Percentiles rank a stretch among this genome's conserved stretches.
Evolutionary conservation across 306 rosid genomes (phyloP).

Genomic region (Trifolium repens): DNA sequence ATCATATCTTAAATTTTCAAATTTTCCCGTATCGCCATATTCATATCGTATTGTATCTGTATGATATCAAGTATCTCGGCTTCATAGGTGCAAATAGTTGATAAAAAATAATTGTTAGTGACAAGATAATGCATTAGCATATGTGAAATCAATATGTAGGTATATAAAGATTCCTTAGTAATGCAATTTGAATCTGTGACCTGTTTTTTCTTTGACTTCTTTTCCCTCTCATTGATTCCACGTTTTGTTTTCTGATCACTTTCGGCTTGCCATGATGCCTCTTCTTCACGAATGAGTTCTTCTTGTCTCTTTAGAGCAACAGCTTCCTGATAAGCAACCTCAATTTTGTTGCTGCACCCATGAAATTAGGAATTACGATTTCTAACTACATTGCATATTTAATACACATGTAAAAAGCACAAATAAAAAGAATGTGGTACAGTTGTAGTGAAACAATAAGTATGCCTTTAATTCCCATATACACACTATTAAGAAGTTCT

Average conservation of each 20-base stretch:
- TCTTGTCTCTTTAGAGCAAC: conserved; percentile 98
- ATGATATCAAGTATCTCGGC: too few relatives aligned
- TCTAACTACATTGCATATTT: conserved; percentile 9
- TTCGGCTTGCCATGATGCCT: conserved; percentile 96
- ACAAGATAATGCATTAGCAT: conserved; percentile 30
- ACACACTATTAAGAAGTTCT: neutral
- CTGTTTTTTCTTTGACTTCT: conserved; percentile 93
- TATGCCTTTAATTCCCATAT: neutral
- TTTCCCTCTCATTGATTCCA: conserved; percentile 78
- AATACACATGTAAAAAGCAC: conserved; percentile 11
- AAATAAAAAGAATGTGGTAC: neutral
- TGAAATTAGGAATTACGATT: conserved; percentile 34
- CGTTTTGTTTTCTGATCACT: conserved; percentile 86
- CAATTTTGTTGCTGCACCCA: conserved; percentile 86
- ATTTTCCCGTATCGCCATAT: too few relatives aligned
- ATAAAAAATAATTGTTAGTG: conserved; percentile 14
- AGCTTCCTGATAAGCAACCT: conserved; percentile 99
- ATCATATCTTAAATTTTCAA: too few relatives aligned
- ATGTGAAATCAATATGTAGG: conserved; percentile 11
- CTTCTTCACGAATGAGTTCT: conserved; percentile 99
- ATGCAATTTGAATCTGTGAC: conserved; percentile 43
- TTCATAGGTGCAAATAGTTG: neutral
- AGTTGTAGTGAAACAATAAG: neutral
- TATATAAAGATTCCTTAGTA: conserved; percentile 18
- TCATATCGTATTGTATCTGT: too few relatives aligned